These are phyloP conservation scores for Phylloboletellus chloephorus DNA, from an alignment of 1,284 basidiomycete genomes.

Conservation along the genomic window DNA sequence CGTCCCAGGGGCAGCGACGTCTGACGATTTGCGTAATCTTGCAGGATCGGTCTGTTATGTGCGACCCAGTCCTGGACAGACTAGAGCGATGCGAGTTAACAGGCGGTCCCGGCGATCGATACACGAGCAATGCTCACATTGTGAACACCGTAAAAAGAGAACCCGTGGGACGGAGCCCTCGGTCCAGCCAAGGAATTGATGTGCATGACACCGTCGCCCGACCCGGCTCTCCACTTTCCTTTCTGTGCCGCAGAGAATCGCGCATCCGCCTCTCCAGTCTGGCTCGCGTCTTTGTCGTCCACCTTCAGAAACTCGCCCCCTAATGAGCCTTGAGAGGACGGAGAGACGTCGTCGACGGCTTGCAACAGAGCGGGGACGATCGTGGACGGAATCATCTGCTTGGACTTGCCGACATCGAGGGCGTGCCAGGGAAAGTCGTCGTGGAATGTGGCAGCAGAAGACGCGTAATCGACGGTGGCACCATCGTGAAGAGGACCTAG, in stretches of 20 bases:
- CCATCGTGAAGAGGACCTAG: background rate
- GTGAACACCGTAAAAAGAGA: background rate
- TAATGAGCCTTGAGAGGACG: background rate
- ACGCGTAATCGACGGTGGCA: slow-evolving; percentile 11
- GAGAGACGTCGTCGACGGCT: slow-evolving; percentile 1
- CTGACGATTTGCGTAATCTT: slow-evolving; percentile 30
- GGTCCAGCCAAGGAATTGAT: background rate
- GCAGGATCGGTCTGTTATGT: slow-evolving; percentile 24
- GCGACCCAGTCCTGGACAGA: slow-evolving; percentile 18
- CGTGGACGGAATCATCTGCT: slow-evolving; percentile 13
- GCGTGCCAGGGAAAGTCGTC: slow-evolving; percentile 10
- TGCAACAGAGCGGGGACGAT: slow-evolving; percentile 20
- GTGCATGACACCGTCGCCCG: background rate
- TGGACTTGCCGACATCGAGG: background rate
- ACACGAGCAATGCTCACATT: slow-evolving; percentile 9
- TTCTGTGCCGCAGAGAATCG: slow-evolving; percentile 12
- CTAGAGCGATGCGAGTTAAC: slow-evolving; percentile 7
- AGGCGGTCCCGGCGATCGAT: background rate
- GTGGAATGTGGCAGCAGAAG: slow-evolving; percentile 11
- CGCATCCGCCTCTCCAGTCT: background rate
- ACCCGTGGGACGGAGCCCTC: slow-evolving; percentile 3
- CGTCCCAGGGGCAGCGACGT: slow-evolving; percentile 21
- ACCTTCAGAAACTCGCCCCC: background rate
- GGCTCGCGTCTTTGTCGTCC: slow-evolving; percentile 1
- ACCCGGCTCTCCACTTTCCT: slow-evolving; percentile 15